Conservation (phyloP, 305 asterid species). For the Fraxinus floribunda region DNA sequence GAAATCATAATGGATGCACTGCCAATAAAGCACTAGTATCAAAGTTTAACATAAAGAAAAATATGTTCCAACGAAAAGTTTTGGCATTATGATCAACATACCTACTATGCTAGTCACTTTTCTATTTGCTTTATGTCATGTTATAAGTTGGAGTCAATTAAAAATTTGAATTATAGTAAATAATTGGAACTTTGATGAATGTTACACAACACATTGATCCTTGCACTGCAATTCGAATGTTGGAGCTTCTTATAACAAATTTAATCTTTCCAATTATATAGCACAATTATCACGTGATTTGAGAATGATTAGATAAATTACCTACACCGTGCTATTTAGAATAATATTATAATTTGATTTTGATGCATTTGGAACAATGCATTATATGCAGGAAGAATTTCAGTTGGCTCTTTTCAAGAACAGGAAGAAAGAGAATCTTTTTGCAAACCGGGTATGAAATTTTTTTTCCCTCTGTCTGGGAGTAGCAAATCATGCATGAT, state of each 20-base stretch:
- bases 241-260: not conserved
- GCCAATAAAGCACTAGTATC: not conserved
- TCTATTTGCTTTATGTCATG: not conserved
- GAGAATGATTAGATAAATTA: not conserved
- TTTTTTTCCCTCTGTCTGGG: not conserved
- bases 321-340: not conserved
- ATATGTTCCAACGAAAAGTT: slow-evolving; percentile 1
- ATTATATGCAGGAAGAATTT: slow-evolving; percentile 64
- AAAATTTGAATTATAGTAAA: not conserved
- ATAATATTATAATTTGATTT: not conserved
- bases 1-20: not conserved
- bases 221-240: not conserved
- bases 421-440: slow-evolving; percentile 64
- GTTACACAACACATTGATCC: slow-evolving; percentile 1
- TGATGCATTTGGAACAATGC: slow-evolving; percentile 17
- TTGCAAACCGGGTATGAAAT: slow-evolving; percentile 63
- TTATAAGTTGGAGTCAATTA: not conserved
- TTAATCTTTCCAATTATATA: not conserved
- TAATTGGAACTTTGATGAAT: not conserved
- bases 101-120: not conserved
- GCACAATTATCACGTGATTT: not conserved
- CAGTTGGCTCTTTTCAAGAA: slow-evolving; percentile 76
- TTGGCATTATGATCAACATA: not conserved
- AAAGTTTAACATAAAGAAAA: not conserved
- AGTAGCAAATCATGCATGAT: not conserved